Evolutionary conservation across 176 grass and related monocot genomes (phyloP).

Genomic region (Bolboschoenus planiculmis): DNA sequence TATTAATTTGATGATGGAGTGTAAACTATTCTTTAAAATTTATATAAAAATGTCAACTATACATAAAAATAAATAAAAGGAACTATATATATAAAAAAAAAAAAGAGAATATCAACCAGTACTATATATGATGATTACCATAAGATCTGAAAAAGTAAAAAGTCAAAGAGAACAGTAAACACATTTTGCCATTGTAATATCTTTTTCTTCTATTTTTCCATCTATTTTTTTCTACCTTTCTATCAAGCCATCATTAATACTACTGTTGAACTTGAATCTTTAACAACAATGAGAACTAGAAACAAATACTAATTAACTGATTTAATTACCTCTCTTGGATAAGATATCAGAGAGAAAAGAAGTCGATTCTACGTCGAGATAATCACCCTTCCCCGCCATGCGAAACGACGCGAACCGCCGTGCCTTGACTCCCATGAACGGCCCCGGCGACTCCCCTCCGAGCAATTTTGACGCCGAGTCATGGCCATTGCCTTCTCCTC

Average conservation of each 20-base stretch:
- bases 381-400: conserved; percentile 53
- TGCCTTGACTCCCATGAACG: conserved; percentile 62
- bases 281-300: neutral
- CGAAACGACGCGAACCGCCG: conserved; percentile 54
- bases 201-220: neutral
- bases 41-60: neutral
- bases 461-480: neutral
- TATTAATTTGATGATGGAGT: neutral
- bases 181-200: neutral
- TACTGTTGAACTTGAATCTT: neutral
- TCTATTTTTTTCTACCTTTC: too few species aligned
- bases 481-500: neutral
- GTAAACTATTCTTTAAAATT: neutral
- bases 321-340: conserved; percentile 63
- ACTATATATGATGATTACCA: neutral
- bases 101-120: too few species aligned
- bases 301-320: neutral
- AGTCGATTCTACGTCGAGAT: conserved; percentile 66
- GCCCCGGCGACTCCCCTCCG: neutral
- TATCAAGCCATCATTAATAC: too few species aligned
- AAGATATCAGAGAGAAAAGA: conserved; percentile 70
- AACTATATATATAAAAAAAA: too few species aligned
- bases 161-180: neutral
- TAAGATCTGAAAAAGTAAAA: neutral
- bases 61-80: too few species aligned